Evolutionary conservation across 2,329 filamentous ascomycete genomes (phyloP), one percentile per base, ranked within the genome.

Genomic region (Didymella arachidicola): DNA sequence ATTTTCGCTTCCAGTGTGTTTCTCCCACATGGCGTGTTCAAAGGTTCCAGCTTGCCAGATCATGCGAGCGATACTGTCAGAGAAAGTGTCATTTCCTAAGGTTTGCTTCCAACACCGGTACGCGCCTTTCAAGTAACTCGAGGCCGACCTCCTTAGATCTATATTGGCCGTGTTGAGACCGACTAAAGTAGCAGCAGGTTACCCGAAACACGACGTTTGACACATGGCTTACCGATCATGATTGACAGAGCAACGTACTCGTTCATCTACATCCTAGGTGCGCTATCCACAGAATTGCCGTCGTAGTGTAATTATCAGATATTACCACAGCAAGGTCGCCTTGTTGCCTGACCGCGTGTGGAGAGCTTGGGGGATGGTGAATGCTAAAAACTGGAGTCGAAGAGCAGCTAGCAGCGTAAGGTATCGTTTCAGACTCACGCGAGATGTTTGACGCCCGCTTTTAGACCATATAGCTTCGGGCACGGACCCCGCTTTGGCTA

Each of bases 361-460:
- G 32, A 29, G 45, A 8, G 18, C 38, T 44, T 44, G 36, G 46
- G 45, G 27, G 19, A 1, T 26, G 7, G 14, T 16, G 38, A 49
- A 57, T 25, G 53, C 38, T 39, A 56, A 45, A 44, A 49, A 36
- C 44, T 60, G 51, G 51, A 34, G 54, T 53, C 14, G 30, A 44
- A 39, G 10, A n/a, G 36, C 36, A 39, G 36, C 53, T 49, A 39
- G 39, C 39, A 55, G 59, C 55, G 53, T 59, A 58, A 36, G 65
- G 50, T 61, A 42, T 44, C 43, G 67, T 69, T 69, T 68, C 65
- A 68, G 52, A 56, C 46, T 30, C 14, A 59, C 62, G 59, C 51
- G 57, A 65, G 50, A 49, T 56, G 57, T 61, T 62, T 62, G 54
- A 65, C 54, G 44, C 56, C 51, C 53, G 22, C 51, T 50, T 60